These are phyloP conservation scores for Colletotrichum coccodes DNA, from an alignment of 2,329 filamentous ascomycete species.

Conservation along the genomic window DNA sequence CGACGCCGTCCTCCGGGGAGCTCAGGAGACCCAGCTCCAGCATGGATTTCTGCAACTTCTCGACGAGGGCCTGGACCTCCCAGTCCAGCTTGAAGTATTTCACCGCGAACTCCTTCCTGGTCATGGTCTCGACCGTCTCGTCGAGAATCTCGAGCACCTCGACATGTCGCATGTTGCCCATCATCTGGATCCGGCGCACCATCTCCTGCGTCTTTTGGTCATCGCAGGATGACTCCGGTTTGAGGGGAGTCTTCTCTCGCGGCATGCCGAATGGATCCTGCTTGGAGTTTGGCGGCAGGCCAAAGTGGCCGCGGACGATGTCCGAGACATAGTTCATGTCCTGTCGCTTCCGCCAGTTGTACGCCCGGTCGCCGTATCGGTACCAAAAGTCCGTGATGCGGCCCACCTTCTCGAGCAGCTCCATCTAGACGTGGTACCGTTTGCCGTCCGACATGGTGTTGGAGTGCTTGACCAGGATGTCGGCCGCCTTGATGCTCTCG, in stretches of 20 bases:
- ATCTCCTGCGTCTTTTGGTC: neutral
- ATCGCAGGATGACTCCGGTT: neutral
- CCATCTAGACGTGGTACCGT: neutral
- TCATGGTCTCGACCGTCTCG: neutral
- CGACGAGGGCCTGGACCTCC: neutral
- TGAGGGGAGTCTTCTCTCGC: neutral
- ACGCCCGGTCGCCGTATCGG: neutral
- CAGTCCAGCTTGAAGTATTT: constrained; percentile 12
- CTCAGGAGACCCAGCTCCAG: neutral
- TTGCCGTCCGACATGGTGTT: neutral
- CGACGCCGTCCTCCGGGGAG: neutral
- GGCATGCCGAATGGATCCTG: neutral
- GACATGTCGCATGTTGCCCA: constrained; percentile 2
- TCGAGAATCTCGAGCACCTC: neutral
- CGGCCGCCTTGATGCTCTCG: neutral
- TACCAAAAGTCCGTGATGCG: neutral
- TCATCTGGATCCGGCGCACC: neutral
- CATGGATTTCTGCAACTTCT: neutral
- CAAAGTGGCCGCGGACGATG: neutral
- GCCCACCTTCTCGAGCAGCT: neutral
- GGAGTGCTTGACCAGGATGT: neutral
- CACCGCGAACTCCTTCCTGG: neutral
- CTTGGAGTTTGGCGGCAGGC: neutral
- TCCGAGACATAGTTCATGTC: neutral
- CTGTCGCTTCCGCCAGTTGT: neutral